These are phyloP conservation scores for Phytophthora chlamydospora DNA, from an alignment of 352 stramenopile species.

Conservation along the genomic window DNA sequence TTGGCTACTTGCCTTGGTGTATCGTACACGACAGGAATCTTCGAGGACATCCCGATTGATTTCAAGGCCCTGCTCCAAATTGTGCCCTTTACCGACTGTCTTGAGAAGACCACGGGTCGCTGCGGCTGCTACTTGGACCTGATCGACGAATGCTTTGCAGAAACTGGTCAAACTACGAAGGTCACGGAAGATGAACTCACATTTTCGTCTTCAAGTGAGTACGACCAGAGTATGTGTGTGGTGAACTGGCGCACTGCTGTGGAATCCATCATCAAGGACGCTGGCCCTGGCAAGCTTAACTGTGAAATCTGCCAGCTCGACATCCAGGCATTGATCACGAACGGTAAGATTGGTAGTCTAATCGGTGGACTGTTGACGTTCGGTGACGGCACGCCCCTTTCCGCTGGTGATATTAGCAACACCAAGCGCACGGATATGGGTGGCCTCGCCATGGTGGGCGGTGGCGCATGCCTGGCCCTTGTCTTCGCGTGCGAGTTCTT, in stretches of 20 bases:
- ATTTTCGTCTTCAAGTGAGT: constrained; percentile 42
- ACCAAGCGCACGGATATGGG: constrained; percentile 63
- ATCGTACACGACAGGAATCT: constrained; percentile 45
- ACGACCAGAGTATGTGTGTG: constrained; percentile 72
- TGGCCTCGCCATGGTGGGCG: constrained; percentile 64
- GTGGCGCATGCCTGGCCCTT: constrained; percentile 50
- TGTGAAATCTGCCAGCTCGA: constrained; percentile 79
- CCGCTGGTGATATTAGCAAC: constrained; percentile 27
- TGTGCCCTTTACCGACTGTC: constrained; percentile 76
- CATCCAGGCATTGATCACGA: constrained; percentile 67
- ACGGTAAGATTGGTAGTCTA: constrained; percentile 67
- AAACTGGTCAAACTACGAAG: constrained; percentile 49
- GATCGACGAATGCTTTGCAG: constrained; percentile 66
- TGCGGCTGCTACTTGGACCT: constrained; percentile 79
- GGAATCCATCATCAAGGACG: constrained; percentile 59
- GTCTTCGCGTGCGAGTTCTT: constrained; percentile 68
- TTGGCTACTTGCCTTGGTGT: constrained; percentile 76
- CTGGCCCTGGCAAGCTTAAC: constrained; percentile 66
- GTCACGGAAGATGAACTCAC: constrained; percentile 42
- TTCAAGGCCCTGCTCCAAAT: constrained; percentile 71
- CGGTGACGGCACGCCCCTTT: constrained; percentile 39
- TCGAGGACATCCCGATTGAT: constrained; percentile 62
- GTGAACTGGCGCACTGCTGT: constrained; percentile 54
- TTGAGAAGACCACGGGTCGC: constrained; percentile 59
- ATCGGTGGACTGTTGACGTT: constrained; percentile 55